Conservation (phyloP, 2,329 filamentous ascomycete genomes). For the Verticillium tricorpus region DNA sequence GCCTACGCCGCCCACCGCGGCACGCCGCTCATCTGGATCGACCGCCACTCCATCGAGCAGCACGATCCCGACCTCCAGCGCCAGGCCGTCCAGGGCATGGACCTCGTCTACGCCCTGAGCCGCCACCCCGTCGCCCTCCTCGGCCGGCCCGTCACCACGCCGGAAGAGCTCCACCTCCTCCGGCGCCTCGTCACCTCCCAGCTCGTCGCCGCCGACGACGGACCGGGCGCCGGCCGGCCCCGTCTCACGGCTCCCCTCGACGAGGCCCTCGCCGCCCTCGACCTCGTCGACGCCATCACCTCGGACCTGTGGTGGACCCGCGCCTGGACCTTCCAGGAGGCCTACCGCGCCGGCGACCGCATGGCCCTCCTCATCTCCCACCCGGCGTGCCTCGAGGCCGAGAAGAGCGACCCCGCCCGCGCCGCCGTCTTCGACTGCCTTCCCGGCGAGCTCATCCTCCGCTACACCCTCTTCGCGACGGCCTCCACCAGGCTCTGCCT, state of each 20-base stretch:
- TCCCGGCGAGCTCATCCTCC: background rate
- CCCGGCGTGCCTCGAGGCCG: background rate
- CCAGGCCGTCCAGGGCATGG: slow-evolving; percentile 1
- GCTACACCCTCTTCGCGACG: background rate
- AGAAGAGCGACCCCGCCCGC: background rate
- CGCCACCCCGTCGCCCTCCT: background rate
- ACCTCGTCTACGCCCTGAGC: slow-evolving; percentile 1
- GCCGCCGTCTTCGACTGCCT: background rate
- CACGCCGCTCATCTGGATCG: background rate
- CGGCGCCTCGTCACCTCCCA: no score
- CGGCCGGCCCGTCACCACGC: background rate
- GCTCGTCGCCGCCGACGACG: no score
- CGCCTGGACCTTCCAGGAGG: slow-evolving; percentile 1
- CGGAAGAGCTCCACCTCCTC: background rate
- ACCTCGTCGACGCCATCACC: background rate
- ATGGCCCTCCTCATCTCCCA: background rate
- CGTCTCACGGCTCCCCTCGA: background rate
- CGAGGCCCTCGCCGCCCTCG: background rate
- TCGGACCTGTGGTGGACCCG: slow-evolving; percentile 1
- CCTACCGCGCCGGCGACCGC: background rate
- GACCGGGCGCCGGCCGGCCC: no score
- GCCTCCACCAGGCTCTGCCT: background rate
- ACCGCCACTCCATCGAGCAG: slow-evolving; percentile 1
- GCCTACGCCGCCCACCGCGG: no score
- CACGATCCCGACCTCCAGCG: background rate